phyloP scores from a whole-genome alignment of 202 grass and related monocot genomes.

The Digitaria exilis region DNA sequence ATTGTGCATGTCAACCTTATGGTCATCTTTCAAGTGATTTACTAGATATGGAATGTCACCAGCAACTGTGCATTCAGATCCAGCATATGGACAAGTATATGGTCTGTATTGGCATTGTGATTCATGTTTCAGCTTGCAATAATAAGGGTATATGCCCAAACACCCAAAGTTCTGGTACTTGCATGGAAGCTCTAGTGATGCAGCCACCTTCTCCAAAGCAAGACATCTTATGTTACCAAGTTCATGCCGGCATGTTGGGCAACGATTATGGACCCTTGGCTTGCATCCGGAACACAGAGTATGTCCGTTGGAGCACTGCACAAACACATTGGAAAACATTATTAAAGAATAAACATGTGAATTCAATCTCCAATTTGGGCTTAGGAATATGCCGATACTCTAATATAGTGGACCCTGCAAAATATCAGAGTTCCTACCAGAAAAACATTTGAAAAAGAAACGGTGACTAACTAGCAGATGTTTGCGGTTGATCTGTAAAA shows the following conservation, averaged over 20 bases:
- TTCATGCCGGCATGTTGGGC: constrained; percentile 96
- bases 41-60: constrained; percentile 91
- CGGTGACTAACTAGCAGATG: not conserved
- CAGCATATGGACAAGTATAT: constrained; percentile 95
- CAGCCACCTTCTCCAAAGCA: constrained; percentile 95
- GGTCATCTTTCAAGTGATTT: constrained; percentile 92
- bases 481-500: not conserved
- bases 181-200: constrained; percentile 91
- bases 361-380: not conserved
- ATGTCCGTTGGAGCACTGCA: constrained; percentile 96
- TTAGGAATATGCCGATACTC: constrained; percentile 1
- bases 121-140: constrained; percentile 98
- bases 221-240: constrained; percentile 98
- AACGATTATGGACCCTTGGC: constrained; percentile 92
- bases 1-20: constrained; percentile 99
- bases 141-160: constrained; percentile 86
- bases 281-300: constrained; percentile 97
- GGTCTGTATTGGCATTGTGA: constrained; percentile 85
- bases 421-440: constrained; percentile 5
- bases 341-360: not conserved
- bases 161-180: constrained; percentile 96
- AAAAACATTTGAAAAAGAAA: constrained; percentile 12
- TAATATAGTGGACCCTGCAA: not conserved
- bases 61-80: constrained; percentile 86
- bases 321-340: constrained; percentile 20